Evolutionary conservation across 2,329 filamentous ascomycete species (phyloP).

Genomic region (Epichloe sp.): DNA sequence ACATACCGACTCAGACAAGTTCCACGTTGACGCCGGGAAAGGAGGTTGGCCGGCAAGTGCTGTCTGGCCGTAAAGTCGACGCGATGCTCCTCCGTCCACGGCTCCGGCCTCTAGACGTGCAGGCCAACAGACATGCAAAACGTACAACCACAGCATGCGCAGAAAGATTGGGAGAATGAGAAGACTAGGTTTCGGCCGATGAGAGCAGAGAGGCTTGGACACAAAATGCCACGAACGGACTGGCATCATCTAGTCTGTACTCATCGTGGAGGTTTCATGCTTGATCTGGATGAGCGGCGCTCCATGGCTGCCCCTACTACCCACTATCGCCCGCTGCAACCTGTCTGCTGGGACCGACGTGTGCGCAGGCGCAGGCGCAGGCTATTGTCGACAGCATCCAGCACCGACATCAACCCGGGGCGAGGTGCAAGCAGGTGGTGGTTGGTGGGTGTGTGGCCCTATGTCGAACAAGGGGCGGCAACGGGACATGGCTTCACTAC

Average conservation of each 20-base stretch:
- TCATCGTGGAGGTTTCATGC: neutral
- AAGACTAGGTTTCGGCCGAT: neutral
- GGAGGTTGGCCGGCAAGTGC: neutral
- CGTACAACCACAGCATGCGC: neutral
- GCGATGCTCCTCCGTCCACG: neutral
- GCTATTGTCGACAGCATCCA: conserved; percentile 2
- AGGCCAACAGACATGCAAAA: neutral
- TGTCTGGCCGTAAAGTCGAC: neutral
- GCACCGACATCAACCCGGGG: conserved; percentile 2
- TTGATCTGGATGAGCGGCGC: neutral
- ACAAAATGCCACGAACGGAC: neutral
- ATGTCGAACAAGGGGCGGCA: conserved; percentile 7
- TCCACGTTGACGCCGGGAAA: neutral
- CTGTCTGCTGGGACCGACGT: conserved; percentile 3
- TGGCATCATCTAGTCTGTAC: neutral
- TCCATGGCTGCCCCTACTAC: neutral
- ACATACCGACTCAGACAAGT: neutral
- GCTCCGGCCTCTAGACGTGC: neutral
- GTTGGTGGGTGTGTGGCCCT: neutral
- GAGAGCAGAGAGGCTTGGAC: neutral
- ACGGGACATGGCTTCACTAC: conserved; percentile 4
- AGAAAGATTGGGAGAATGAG: neutral
- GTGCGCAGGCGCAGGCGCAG: neutral
- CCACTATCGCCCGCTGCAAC: neutral
- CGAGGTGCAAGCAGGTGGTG: conserved; percentile 1